A percentile compares a stretch with the other conserved stretches of the same genome.
These are phyloP conservation scores for Polygonum aviculare DNA, from an alignment of 148 eudicot genomes.

Conservation along the genomic window DNA sequence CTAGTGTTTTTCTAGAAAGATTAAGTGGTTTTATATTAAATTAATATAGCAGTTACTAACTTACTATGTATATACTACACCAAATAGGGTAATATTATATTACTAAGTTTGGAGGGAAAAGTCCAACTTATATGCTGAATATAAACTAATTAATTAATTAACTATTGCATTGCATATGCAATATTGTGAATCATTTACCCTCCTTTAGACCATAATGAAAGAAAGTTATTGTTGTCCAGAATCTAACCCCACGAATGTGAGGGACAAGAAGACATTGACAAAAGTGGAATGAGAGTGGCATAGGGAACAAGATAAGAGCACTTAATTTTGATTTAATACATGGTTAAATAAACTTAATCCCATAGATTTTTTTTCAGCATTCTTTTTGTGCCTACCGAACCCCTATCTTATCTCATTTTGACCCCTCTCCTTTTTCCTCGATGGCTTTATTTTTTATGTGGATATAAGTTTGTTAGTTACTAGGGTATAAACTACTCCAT, in stretches of 20 bases:
- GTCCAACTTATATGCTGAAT: too few species aligned
- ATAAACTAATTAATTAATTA: background rate
- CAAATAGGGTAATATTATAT: background rate
- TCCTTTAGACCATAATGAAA: background rate
- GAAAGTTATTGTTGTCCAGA: background rate
- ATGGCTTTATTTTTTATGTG: background rate
- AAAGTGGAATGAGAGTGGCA: background rate
- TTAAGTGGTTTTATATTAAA: background rate
- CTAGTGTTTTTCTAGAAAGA: background rate
- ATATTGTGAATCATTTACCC: background rate
- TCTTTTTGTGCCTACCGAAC: background rate
- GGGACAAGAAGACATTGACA: slow-evolving; percentile 8
- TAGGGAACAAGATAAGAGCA: slow-evolving; percentile 9
- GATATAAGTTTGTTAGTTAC: background rate
- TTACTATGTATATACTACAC: background rate
- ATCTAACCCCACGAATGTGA: slow-evolving; percentile 6
- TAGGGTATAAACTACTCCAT: too few species aligned
- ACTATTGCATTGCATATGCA: background rate
- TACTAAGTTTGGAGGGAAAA: background rate
- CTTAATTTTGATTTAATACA: background rate
- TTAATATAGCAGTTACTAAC: background rate
- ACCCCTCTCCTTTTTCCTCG: background rate
- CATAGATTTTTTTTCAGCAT: background rate
- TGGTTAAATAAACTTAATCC: background rate
- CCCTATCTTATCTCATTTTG: background rate